Evolutionary conservation across 257 asterid genomes (phyloP), one percentile per base, ranked within the genome.

Genomic region (Eucommia ulmoides): DNA sequence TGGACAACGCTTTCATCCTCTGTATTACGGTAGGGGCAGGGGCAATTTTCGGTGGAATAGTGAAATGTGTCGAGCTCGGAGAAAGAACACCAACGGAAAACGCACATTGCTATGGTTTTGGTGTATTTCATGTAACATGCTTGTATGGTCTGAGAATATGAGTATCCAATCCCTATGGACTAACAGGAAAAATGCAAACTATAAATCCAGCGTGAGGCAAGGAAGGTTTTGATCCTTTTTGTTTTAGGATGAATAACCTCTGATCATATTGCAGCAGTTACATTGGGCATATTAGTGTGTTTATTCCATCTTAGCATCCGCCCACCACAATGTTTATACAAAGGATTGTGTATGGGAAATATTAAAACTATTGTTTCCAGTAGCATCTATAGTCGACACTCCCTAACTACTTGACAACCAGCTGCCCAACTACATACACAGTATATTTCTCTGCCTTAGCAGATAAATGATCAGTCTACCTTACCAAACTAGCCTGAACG

Each of bases 261-360:
- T 33, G 47, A 56, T 56, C 62, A 45, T 47, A 47, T 46, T 47
- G 22, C 42, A 46, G 29, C 20, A 47, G 22, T 17, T 26, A 46
- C 54, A 29, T 55, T 42, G 60, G 26, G 52, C 51, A 55, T 45
- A 25, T 56, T 56, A 48, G 47, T 35, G 12, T 19, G 38, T 47
- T 15, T 56, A 54, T 21, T 54, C 38, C 60, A 41, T 44, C 51
- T 54, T 21, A 54, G 50, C 21, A 18, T 38, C 1, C 1, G 0
- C 45, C 45, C 1, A 14, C 45, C 45, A 7, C 45, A 38, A 38
- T 19, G 14, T 38, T 1, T 38, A 38, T 38, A 38, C 1, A 38
- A 38, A 38, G 1, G 45, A 38, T 38, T 38, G 17, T 0, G 14
- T 38, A 38, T 38, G 15, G n/a, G n/a, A 5, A 3, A 12, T 38